phyloP scores from a whole-genome alignment of 139 green algal genomes.

The Closterium sp. region DNA sequence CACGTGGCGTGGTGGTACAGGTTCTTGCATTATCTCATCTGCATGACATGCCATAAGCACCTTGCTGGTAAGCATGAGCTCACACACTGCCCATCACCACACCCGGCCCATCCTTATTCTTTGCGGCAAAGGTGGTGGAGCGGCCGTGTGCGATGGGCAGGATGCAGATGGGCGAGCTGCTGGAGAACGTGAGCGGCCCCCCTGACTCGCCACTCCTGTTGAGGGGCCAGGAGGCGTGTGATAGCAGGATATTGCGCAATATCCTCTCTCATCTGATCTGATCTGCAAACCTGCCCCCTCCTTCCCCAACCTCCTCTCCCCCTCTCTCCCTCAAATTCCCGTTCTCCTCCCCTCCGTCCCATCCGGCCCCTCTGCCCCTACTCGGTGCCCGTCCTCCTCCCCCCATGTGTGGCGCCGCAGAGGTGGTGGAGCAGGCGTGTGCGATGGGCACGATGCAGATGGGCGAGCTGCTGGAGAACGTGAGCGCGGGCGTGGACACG shows the following conservation, averaged over 20 bases:
- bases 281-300: too few species aligned
- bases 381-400: not conserved
- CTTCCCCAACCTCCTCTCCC: too few species aligned
- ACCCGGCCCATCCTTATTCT: too few species aligned
- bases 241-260: too few species aligned
- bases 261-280: too few species aligned
- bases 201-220: too few species aligned
- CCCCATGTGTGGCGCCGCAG: conserved; percentile 53
- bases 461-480: conserved; percentile 85
- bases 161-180: conserved; percentile 73
- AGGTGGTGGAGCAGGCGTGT: conserved; percentile 92
- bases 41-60: too few species aligned
- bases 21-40: too few species aligned
- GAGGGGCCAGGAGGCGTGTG: too few species aligned
- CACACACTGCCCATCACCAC: too few species aligned
- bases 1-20: too few species aligned
- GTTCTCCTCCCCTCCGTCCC: not conserved
- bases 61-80: too few species aligned
- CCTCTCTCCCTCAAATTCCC: not conserved
- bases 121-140: conserved; percentile 93
- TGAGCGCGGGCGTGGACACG: conserved; percentile 90
- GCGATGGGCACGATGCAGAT: conserved; percentile 70
- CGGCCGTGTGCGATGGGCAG: conserved; percentile 73
- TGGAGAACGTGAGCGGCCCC: conserved; percentile 88
- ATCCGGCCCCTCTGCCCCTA: not conserved